Evolutionary conservation across 179 eudicot species (phyloP).

Genomic region (Amaranthus tricolor): DNA sequence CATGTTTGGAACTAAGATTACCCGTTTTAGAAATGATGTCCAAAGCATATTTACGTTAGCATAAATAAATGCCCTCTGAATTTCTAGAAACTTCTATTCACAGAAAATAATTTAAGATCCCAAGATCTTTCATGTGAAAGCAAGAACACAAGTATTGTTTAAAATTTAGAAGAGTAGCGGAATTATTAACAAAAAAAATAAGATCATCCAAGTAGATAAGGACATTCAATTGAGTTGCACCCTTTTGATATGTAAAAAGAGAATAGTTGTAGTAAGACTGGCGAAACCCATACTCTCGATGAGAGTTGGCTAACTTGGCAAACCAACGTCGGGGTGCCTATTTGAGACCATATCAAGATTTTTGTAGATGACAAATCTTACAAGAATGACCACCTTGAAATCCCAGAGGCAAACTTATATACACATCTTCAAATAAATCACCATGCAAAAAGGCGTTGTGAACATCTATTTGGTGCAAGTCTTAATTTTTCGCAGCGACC

Average conservation of each 20-base stretch:
- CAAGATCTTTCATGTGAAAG: too few relatives aligned
- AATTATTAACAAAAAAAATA: too few relatives aligned
- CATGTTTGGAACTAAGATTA: too few relatives aligned
- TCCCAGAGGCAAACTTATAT: not conserved
- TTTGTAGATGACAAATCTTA: not conserved
- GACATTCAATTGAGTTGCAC: too few relatives aligned
- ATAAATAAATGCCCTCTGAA: too few relatives aligned
- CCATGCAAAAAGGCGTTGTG: too few relatives aligned
- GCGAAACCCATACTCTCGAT: not conserved
- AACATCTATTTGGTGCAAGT: not conserved
- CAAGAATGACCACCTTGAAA: not conserved
- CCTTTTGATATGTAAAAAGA: not conserved
- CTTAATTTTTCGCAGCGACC: not conserved
- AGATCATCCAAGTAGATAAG: too few relatives aligned
- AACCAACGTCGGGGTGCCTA: slow-evolving; percentile 1
- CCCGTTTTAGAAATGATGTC: too few relatives aligned
- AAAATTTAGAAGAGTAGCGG: not conserved
- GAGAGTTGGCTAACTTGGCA: not conserved
- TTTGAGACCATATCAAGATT: not conserved
- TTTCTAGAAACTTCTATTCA: too few relatives aligned
- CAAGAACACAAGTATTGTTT: not conserved
- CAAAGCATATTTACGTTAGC: too few relatives aligned
- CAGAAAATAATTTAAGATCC: too few relatives aligned
- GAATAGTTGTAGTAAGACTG: not conserved
- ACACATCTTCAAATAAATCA: too few relatives aligned